phyloP scores from a whole-genome alignment of 108 stramenopile genomes.

The Cyclotella atomus region DNA sequence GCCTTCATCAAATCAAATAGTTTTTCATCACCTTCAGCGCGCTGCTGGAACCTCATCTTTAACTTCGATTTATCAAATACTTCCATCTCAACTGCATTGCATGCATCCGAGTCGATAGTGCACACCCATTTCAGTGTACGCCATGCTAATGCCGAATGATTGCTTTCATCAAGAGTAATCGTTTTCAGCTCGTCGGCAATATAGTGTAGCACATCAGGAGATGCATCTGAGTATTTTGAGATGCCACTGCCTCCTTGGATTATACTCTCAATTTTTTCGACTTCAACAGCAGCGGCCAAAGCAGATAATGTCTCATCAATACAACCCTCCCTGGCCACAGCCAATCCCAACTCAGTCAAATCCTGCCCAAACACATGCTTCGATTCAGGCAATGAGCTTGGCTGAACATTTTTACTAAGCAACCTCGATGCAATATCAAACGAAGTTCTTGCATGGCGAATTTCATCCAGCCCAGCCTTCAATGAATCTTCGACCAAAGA shows the following conservation, averaged over 20 bases:
- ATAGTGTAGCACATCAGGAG: conserved; percentile 29
- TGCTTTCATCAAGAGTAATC: conserved; percentile 62
- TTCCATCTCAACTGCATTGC: not conserved
- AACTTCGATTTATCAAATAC: not conserved
- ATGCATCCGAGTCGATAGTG: not conserved
- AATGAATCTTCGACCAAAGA: conserved; percentile 61
- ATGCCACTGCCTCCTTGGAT: conserved; percentile 13
- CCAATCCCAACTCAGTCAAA: conserved; percentile 55
- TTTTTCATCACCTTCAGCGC: not conserved
- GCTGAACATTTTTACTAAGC: conserved; percentile 47
- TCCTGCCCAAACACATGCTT: conserved; percentile 39
- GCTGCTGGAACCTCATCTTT: conserved; percentile 2
- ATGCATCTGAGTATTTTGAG: conserved; percentile 29
- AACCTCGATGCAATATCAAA: conserved; percentile 61
- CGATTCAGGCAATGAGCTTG: conserved; percentile 51
- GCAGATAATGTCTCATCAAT: conserved; percentile 67
- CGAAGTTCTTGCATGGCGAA: conserved; percentile 58
- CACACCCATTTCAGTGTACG: conserved; percentile 48
- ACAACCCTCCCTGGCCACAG: conserved; percentile 64
- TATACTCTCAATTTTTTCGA: conserved; percentile 24
- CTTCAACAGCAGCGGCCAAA: conserved; percentile 53
- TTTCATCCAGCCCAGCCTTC: conserved; percentile 63
- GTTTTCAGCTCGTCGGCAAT: conserved; percentile 47
- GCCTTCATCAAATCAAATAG: not conserved
- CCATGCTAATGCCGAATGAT: conserved; percentile 67